Conservation (phyloP, 148 eudicot genomes). For the Fagopyrum tataricum region DNA sequence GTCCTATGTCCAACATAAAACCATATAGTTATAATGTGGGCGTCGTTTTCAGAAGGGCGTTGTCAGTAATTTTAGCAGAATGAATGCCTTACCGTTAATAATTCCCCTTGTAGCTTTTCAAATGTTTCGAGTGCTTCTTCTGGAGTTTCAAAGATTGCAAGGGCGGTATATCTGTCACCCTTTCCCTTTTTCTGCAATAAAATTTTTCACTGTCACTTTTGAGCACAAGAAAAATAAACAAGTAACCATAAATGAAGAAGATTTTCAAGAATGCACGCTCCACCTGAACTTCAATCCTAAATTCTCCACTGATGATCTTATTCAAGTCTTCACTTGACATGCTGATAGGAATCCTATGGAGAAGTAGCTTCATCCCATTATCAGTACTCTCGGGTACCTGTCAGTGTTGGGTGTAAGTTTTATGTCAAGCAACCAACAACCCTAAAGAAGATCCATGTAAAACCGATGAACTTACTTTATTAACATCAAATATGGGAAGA, state of each 20-base stretch:
- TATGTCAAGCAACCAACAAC: neutral
- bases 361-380: conserved; percentile 38
- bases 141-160: conserved; percentile 41
- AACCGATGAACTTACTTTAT: neutral
- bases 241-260: neutral
- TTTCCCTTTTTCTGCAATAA: conserved; percentile 35
- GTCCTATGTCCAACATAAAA: conserved; percentile 34
- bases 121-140: conserved; percentile 54
- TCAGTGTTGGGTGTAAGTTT: neutral
- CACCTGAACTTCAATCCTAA: conserved; percentile 67
- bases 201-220: neutral
- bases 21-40: neutral
- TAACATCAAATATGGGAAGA: conserved; percentile 32
- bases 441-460: neutral
- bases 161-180: conserved; percentile 47
- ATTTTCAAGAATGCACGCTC: neutral
- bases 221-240: neutral
- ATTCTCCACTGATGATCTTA: conserved; percentile 58
- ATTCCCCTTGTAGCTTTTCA: conserved; percentile 39
- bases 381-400: conserved; percentile 50
- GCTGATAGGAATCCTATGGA: conserved; percentile 65
- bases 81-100: conserved; percentile 33
- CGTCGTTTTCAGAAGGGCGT: neutral
- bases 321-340: conserved; percentile 49
- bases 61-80: neutral